Percentiles rank a stretch among this genome's conserved stretches.
Evolutionary conservation across 129 eudicot species (phyloP).

Genomic region (Calendula officinalis): DNA sequence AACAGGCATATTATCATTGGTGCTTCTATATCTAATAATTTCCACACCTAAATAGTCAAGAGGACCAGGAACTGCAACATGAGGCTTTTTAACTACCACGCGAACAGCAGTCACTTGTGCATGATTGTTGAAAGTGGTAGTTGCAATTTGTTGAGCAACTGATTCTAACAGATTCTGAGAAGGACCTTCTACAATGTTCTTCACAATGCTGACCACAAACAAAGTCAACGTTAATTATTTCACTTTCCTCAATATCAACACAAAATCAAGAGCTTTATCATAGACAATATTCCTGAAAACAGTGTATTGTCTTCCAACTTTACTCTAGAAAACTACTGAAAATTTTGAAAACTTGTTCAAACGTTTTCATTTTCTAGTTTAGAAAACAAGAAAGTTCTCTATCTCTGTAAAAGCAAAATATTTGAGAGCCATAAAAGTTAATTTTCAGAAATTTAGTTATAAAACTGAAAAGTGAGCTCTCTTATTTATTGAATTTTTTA

Average conservation of each 20-base stretch:
- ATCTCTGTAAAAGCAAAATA: no score
- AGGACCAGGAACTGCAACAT: conserved; percentile 83
- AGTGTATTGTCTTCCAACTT: no score
- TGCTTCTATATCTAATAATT: conserved; percentile 61
- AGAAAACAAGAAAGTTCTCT: no score
- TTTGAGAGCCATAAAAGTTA: no score
- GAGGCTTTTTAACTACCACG: conserved; percentile 83
- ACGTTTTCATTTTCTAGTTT: no score
- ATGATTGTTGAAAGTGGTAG: conserved; percentile 49
- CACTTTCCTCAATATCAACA: not conserved
- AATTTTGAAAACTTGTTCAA: no score
- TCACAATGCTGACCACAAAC: conserved; percentile 45
- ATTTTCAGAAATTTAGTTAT: no score
- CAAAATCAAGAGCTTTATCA: not conserved
- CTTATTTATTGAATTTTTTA: no score
- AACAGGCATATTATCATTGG: not conserved
- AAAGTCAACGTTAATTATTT: not conserved
- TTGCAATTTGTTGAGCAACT: conserved; percentile 65
- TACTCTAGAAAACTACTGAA: no score
- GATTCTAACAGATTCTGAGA: conserved; percentile 79
- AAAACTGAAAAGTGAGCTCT: no score
- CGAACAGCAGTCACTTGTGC: conserved; percentile 66
- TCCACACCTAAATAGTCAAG: conserved; percentile 88
- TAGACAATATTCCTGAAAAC: no score
- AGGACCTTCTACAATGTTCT: conserved; percentile 62